Evolutionary conservation across 768 basidiomycete genomes (phyloP).

Genomic region (Neoboletus magnificus): DNA sequence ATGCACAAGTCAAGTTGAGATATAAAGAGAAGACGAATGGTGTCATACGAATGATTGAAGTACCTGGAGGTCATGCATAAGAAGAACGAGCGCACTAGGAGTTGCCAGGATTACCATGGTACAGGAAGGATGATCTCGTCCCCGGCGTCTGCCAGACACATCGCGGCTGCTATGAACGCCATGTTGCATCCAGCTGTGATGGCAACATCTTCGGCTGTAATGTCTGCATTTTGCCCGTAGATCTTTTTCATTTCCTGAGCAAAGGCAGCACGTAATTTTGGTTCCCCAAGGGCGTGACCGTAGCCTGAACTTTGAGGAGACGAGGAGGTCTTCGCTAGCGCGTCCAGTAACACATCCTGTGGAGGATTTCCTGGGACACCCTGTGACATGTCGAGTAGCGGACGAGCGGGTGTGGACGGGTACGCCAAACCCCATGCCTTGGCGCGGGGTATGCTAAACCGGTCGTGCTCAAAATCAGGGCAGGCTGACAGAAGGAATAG

Average conservation of each 20-base stretch:
- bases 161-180: conserved; percentile 60
- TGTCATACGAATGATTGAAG: conserved; percentile 56
- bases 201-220: conserved; percentile 56
- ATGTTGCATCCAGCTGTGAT: conserved; percentile 72
- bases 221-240: conserved; percentile 51
- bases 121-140: conserved; percentile 71
- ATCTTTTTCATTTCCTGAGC: conserved; percentile 57
- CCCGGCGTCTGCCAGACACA: conserved; percentile 64
- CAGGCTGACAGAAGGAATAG: too few species aligned
- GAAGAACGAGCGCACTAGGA: not conserved
- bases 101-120: conserved; percentile 49
- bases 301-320: conserved; percentile 52
- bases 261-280: conserved; percentile 46
- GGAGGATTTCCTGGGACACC: conserved; percentile 72
- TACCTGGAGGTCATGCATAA: conserved; percentile 42
- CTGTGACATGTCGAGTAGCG: conserved; percentile 71
- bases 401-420: conserved; percentile 37
- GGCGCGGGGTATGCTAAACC: conserved; percentile 51
- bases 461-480: not conserved
- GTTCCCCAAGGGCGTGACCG: conserved; percentile 57
- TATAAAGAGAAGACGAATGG: not conserved
- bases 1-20: not conserved
- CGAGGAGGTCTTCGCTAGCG: conserved; percentile 44
- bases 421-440: conserved; percentile 54
- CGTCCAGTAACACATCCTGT: conserved; percentile 45